A percentile compares a stretch with the other conserved stretches of the same genome.
phyloP scores from a whole-genome alignment of 805 yeast genomes.

The Grigorovia yakushimaensis region DNA sequence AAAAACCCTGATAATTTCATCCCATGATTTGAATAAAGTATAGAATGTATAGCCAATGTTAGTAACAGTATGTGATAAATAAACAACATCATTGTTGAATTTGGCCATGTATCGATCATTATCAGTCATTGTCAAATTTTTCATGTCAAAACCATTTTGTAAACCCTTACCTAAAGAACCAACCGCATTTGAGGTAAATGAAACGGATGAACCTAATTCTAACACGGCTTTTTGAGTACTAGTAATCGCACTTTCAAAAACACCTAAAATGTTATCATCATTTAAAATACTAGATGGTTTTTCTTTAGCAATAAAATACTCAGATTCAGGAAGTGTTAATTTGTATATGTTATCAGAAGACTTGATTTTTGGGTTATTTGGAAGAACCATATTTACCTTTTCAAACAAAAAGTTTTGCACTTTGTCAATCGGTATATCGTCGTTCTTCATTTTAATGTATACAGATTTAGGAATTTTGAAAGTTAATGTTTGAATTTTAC shows the following conservation, averaged over 20 bases:
- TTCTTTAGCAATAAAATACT: slow-evolving; percentile 44
- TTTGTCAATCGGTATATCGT: slow-evolving; percentile 30
- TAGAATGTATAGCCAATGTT: slow-evolving; percentile 65
- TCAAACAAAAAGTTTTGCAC: slow-evolving; percentile 48
- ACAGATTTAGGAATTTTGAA: slow-evolving; percentile 68
- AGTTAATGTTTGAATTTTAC: slow-evolving; percentile 61
- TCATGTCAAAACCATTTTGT: slow-evolving; percentile 70
- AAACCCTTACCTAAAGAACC: slow-evolving; percentile 82
- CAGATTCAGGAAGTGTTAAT: slow-evolving; percentile 58
- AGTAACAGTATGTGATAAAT: slow-evolving; percentile 57
- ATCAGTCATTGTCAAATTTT: slow-evolving; percentile 41
- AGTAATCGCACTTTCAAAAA: slow-evolving; percentile 67
- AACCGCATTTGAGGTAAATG: slow-evolving; percentile 57
- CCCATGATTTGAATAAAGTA: slow-evolving; percentile 58
- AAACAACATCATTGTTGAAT: slow-evolving; percentile 49
- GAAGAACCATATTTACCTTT: slow-evolving; percentile 51
- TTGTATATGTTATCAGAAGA: slow-evolving; percentile 42
- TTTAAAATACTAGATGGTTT: slow-evolving; percentile 56
- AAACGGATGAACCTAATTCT: slow-evolving; percentile 65
- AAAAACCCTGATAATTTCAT: slow-evolving; percentile 38
- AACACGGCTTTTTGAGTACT: slow-evolving; percentile 67
- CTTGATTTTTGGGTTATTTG: slow-evolving; percentile 48
- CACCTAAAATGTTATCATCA: slow-evolving; percentile 49
- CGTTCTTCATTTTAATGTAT: slow-evolving; percentile 54
- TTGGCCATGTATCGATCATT: slow-evolving; percentile 44